Conservation (phyloP, 1,139 yeast genomes). For the Blastobotrys apis region DNA sequence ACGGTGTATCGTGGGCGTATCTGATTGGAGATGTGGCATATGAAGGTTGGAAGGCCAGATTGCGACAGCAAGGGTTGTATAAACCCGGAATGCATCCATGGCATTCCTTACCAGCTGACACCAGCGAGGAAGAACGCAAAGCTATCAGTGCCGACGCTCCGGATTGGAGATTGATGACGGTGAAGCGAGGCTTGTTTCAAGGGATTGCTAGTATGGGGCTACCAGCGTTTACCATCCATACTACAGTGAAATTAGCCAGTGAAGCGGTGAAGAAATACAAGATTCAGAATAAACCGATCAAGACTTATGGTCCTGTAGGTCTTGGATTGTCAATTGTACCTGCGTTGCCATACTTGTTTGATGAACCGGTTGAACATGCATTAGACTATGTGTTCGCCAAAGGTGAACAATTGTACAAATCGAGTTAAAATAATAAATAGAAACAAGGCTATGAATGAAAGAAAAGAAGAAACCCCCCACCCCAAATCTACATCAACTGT, state of each 20-base stretch:
- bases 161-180: constrained; percentile 62
- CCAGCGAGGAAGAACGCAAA: constrained; percentile 30
- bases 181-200: constrained; percentile 75
- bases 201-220: constrained; percentile 81
- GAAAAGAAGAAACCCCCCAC: too few relatives aligned
- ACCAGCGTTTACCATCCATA: constrained; percentile 82
- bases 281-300: constrained; percentile 45
- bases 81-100: constrained; percentile 64
- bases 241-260: constrained; percentile 70
- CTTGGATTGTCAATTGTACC: constrained; percentile 77
- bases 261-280: constrained; percentile 46
- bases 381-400: constrained; percentile 61
- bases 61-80: constrained; percentile 64
- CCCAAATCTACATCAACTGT: constrained; percentile 5
- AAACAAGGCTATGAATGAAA: too few relatives aligned
- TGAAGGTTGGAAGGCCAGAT: constrained; percentile 70
- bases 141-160: constrained; percentile 41
- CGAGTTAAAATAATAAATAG: neutral
- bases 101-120: constrained; percentile 45
- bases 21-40: constrained; percentile 73
- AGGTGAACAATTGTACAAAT: constrained; percentile 32
- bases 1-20: constrained; percentile 75
- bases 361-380: constrained; percentile 74
- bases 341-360: constrained; percentile 69
- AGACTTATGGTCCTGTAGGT: constrained; percentile 72